Conservation (phyloP, 225 moss, liverwort and hornwort genomes). For the Neckera pumila region DNA sequence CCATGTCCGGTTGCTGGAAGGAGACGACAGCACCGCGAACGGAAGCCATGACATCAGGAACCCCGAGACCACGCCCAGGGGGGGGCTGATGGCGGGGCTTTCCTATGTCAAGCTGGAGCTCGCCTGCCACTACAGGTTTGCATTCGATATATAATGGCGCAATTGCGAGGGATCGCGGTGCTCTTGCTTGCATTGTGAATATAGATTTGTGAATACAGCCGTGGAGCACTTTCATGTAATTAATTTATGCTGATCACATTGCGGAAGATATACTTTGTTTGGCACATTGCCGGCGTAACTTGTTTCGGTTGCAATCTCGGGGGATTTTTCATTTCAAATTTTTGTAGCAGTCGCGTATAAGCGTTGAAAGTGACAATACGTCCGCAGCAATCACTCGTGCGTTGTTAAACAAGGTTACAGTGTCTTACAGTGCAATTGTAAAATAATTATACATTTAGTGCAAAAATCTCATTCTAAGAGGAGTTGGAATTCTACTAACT, state of each 20-base stretch:
- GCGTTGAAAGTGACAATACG: background rate
- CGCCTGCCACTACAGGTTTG: slow-evolving; percentile 70
- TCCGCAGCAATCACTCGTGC: background rate
- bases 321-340: background rate
- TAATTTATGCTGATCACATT: background rate
- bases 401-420: background rate
- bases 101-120: slow-evolving; percentile 94
- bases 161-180: background rate
- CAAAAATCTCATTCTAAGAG: too few species aligned
- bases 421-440: too few species aligned
- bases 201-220: background rate
- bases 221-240: background rate
- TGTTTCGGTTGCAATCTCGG: background rate
- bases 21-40: slow-evolving; percentile 32
- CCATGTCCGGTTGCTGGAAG: slow-evolving; percentile 71
- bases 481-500: too few species aligned
- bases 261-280: background rate
- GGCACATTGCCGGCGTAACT: background rate
- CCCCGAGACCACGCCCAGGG: slow-evolving; percentile 60
- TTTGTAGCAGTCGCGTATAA: background rate
- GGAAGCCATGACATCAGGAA: slow-evolving; percentile 35
- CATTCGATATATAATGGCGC: background rate
- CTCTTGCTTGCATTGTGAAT: background rate
- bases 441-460: too few species aligned
- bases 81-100: slow-evolving; percentile 77